These are phyloP conservation scores for Neoboletus brunneissimus DNA, from an alignment of 768 basidiomycete species.

Conservation along the genomic window DNA sequence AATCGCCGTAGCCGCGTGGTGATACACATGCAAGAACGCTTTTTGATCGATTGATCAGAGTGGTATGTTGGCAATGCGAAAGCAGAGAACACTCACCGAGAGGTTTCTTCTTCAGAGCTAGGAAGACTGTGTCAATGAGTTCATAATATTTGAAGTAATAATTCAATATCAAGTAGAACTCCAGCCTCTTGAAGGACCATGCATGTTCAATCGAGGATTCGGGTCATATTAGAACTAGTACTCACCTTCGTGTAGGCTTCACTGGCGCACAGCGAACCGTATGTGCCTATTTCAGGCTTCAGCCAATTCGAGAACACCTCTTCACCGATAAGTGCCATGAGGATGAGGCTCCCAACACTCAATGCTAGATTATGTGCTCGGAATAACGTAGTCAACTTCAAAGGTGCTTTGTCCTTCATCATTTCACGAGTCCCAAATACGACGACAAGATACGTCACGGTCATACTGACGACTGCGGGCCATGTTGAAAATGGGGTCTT, in stretches of 20 bases:
- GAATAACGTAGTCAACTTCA: conserved; percentile 75
- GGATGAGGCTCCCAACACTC: conserved; percentile 70
- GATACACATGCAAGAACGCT: conserved; percentile 98
- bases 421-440: conserved; percentile 79
- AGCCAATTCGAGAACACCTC: conserved; percentile 79
- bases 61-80: not conserved
- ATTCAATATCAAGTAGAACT: conserved; percentile 96
- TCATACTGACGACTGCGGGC: conserved; percentile 61
- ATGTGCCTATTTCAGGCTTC: conserved; percentile 72
- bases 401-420: conserved; percentile 73
- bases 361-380: conserved; percentile 86
- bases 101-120: conserved; percentile 95
- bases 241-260: conserved; percentile 82
- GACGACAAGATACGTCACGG: conserved; percentile 76
- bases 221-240: conserved; percentile 14
- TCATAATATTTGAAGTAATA: conserved; percentile 98
- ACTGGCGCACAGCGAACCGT: conserved; percentile 68
- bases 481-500: conserved; percentile 77
- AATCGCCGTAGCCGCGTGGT: conserved; percentile 92
- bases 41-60: not conserved
- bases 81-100: conserved; percentile 54
- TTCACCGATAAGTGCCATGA: conserved; percentile 81
- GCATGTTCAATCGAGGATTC: not conserved
- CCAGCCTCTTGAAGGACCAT: conserved; percentile 56
- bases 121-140: conserved; percentile 91